phyloP scores from a whole-genome alignment of 1,284 basidiomycete species.

The Mrakiaceae sp. region DNA sequence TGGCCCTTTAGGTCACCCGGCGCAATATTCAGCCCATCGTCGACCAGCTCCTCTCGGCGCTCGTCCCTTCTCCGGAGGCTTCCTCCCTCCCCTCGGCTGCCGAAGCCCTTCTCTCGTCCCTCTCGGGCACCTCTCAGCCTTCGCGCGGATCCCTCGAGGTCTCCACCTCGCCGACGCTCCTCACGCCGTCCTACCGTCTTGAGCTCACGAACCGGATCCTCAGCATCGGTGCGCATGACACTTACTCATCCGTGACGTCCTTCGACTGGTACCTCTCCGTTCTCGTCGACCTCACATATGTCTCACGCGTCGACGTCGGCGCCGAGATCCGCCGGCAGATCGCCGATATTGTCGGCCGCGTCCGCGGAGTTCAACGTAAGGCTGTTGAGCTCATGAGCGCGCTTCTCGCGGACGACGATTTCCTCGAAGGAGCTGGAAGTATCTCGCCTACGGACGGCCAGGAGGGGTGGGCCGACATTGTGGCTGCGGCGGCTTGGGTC shows the following conservation, averaged over 20 bases:
- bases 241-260: slow-evolving; percentile 77
- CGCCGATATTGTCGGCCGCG: slow-evolving; percentile 75
- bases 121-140: slow-evolving; percentile 22
- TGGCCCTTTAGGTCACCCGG: slow-evolving; percentile 51
- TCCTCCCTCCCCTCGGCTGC: slow-evolving; percentile 26
- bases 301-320: slow-evolving; percentile 67
- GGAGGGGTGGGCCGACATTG: slow-evolving; percentile 61
- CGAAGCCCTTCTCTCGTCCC: slow-evolving; percentile 36
- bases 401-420: slow-evolving; percentile 61
- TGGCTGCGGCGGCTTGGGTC: slow-evolving; percentile 90
- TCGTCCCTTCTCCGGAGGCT: slow-evolving; percentile 24
- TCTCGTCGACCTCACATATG: slow-evolving; percentile 74
- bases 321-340: slow-evolving; percentile 64
- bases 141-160: neutral
- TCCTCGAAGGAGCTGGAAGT: slow-evolving; percentile 42
- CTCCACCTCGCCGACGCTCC: slow-evolving; percentile 31
- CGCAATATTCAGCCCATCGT: slow-evolving; percentile 79
- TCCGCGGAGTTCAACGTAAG: slow-evolving; percentile 55
- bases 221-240: slow-evolving; percentile 65
- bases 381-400: slow-evolving; percentile 71
- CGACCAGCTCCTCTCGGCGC: slow-evolving; percentile 63
- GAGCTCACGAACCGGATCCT: slow-evolving; percentile 70
- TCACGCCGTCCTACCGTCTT: slow-evolving; percentile 65
- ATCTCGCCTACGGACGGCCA: slow-evolving; percentile 37
- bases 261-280: slow-evolving; percentile 97